phyloP scores from a whole-genome alignment of 108 stramenopile genomes.

The Pinguiococcus pyrenoidosus region DNA sequence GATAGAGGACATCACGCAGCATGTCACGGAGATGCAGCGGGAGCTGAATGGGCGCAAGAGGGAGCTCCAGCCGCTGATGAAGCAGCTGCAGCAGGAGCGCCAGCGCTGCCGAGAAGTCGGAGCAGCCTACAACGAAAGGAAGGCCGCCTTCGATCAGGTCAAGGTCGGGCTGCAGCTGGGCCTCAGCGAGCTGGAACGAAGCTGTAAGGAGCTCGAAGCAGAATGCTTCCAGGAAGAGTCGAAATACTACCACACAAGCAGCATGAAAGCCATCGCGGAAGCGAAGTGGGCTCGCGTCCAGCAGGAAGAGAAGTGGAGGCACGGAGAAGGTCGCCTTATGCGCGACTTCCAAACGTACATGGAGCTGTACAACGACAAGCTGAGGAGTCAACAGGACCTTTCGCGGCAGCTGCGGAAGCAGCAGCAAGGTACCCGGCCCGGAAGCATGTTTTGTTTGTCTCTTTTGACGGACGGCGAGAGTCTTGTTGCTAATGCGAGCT shows the following conservation, averaged over 20 bases:
- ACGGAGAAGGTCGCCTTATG: conserved; percentile 35
- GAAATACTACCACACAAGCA: conserved; percentile 19
- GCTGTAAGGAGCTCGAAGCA: conserved; percentile 36
- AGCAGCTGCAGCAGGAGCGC: conserved; percentile 38
- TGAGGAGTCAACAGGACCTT: conserved; percentile 37
- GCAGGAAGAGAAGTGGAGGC: conserved; percentile 36
- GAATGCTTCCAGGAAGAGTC: conserved; percentile 20
- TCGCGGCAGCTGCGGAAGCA: conserved; percentile 35
- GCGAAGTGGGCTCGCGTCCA: conserved; percentile 28
- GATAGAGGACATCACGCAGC: conserved; percentile 53
- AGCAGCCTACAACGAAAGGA: conserved; percentile 33
- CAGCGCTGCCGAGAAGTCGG: conserved; percentile 34
- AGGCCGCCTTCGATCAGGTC: conserved; percentile 40
- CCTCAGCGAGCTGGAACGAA: conserved; percentile 40
- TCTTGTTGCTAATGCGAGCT: too few species aligned
- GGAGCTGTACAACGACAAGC: conserved; percentile 38
- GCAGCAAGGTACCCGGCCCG: too few species aligned
- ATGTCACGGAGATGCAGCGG: conserved; percentile 39
- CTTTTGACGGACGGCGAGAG: too few species aligned
- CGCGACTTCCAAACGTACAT: conserved; percentile 33
- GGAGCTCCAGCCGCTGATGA: conserved; percentile 42
- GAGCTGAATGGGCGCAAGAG: conserved; percentile 43
- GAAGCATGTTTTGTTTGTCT: too few species aligned
- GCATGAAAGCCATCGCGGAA: conserved; percentile 28
- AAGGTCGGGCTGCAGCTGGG: conserved; percentile 41